Conservation (phyloP, 2,329 filamentous ascomycete species). For the Verticillium nubilum region DNA sequence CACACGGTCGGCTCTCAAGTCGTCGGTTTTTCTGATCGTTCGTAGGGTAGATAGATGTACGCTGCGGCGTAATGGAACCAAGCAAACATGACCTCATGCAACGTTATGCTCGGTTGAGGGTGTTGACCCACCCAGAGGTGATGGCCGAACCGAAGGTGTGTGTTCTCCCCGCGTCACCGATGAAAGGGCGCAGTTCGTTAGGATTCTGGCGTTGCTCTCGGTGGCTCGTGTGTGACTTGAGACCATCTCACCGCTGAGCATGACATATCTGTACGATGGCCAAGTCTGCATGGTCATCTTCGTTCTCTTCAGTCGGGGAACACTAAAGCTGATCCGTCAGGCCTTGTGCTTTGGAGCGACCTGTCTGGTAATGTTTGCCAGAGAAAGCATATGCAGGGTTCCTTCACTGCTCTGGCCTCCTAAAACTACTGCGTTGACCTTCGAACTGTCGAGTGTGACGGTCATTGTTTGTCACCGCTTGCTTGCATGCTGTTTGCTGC, state of each 20-base stretch:
- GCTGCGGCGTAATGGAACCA: neutral
- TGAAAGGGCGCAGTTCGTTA: neutral
- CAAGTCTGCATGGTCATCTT: neutral
- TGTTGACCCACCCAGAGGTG: neutral
- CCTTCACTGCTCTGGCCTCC: neutral
- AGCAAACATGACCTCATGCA: neutral
- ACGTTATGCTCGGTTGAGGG: neutral
- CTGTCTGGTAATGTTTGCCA: neutral
- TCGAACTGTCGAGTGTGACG: neutral
- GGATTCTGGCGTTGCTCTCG: neutral
- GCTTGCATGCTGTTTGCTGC: too few species aligned
- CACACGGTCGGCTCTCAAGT: neutral
- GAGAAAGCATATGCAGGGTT: neutral
- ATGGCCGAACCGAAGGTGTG: neutral
- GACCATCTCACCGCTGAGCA: neutral
- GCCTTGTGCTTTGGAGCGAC: neutral
- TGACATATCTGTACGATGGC: neutral
- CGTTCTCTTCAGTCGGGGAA: neutral
- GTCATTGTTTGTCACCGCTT: too few species aligned
- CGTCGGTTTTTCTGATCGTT: neutral
- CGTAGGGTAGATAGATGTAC: neutral
- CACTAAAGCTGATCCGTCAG: neutral
- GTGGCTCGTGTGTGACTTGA: neutral
- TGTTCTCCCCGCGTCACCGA: neutral
- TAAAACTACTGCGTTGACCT: too few species aligned